Percentiles rank a stretch among this genome's conserved stretches.
phyloP scores from a whole-genome alignment of 192 early-diverging fungal genomes.

The Coemansia umbellata region DNA sequence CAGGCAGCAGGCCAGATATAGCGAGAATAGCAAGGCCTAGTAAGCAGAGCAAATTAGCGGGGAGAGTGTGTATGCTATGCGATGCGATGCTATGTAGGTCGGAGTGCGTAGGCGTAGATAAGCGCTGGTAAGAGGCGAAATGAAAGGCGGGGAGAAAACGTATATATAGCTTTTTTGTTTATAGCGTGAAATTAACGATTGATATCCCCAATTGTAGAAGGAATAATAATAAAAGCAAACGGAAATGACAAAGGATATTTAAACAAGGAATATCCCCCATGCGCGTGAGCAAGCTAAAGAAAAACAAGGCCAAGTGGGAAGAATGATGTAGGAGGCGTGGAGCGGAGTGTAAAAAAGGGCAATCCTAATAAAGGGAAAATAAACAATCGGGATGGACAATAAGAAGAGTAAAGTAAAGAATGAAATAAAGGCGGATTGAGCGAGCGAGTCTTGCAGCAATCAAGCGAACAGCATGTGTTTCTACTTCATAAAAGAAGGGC shows the following conservation, averaged over 20 bases:
- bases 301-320: neutral
- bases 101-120: neutral
- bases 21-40: neutral
- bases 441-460: neutral
- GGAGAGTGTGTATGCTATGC: neutral
- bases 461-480: no score
- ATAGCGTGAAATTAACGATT: neutral
- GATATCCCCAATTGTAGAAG: constrained; percentile 1
- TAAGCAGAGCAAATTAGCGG: neutral
- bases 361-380: constrained; percentile 2
- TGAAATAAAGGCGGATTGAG: neutral
- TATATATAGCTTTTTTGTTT: neutral
- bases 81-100: neutral
- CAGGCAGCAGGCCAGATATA: neutral
- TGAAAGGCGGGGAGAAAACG: neutral
- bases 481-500: no score
- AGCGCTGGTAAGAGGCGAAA: neutral
- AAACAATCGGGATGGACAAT: neutral
- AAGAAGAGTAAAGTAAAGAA: neutral
- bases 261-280: constrained; percentile 3
- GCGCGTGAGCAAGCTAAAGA: constrained; percentile 1
- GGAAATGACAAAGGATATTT: constrained; percentile 7
- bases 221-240: neutral
- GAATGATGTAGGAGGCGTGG: neutral
- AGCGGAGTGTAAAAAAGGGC: constrained; percentile 5